Base-by-base conservation (phyloP, 192 early-diverging fungal species). In the Gamsiella multidivaricata region DNA sequence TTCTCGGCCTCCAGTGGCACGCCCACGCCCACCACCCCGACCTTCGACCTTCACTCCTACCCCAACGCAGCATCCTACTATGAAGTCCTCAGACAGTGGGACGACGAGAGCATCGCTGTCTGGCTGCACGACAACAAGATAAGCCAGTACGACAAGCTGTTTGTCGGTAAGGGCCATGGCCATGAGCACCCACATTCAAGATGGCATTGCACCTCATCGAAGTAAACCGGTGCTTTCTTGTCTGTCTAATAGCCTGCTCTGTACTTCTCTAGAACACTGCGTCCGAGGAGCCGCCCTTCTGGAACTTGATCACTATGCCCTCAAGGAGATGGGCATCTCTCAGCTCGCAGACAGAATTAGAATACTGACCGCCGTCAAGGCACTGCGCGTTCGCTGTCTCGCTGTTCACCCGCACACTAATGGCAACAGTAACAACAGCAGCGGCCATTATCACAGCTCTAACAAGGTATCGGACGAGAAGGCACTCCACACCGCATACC, bases 341-440 rank as follows among this genome's bases (percentile, higher is more conserved):
- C 90, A 87, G 0, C 91, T 96, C 10, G 94, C 95, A 43, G 96
- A 98, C 61, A 81, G 94, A 17, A 91, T 95, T 36, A 85, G 91
- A 53, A 85, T 98, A 33, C 81, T 94, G 32, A 78, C 88, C 34
- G 92, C 91, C 22, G 90, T 98, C 57, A 94, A 92, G 54, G 75
- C 83, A 17, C 79, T 95, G 51, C 81, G 90, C 49, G 83, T 90
- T 54, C 83, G 84, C 45, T 93, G 92, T 53, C 62, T 69, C n/a
- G 57, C 33, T n/a, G 63, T 72, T 20, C 70, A 61, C 42, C 51
- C 34, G 9, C 41, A 22, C 26, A n/a, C 45, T 31, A 46, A 43
- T 46, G 55, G 20, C 46, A 62, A 34, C 18, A 33, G 23, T 36
- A 33, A 26, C 54, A 58, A 28, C 32, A 23, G 51, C 39, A 56